Evolutionary conservation across 2,329 filamentous ascomycete species (phyloP).

Genomic region (Cladosporium oxysporum): DNA sequence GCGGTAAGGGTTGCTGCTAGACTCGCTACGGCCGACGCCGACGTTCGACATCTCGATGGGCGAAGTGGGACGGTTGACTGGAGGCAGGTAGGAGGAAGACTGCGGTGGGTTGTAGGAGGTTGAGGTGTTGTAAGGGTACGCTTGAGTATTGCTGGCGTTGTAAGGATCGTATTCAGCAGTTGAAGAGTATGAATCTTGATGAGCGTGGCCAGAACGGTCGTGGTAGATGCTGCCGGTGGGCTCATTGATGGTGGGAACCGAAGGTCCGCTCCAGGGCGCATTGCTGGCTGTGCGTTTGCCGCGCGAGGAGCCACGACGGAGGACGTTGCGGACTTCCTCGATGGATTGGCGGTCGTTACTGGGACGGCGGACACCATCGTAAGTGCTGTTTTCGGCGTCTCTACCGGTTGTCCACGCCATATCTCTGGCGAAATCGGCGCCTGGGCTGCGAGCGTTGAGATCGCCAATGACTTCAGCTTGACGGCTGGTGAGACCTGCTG

Average conservation of each 20-base stretch:
- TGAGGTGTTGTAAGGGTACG: background rate
- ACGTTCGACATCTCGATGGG: conserved; percentile 29
- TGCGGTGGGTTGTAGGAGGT: conserved; percentile 17
- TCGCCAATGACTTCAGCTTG: conserved; percentile 44
- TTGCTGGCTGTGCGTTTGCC: conserved; percentile 44
- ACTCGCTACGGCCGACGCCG: conserved; percentile 21
- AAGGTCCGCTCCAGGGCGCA: conserved; percentile 24
- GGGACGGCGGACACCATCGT: conserved; percentile 35
- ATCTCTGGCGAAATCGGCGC: conserved; percentile 47
- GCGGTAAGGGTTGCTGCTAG: conserved; percentile 29
- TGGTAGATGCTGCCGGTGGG: conserved; percentile 20
- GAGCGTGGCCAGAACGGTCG: conserved; percentile 2
- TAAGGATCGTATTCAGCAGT: background rate
- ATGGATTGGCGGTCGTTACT: conserved; percentile 47
- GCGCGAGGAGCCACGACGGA: conserved; percentile 47
- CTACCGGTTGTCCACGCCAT: conserved; percentile 47
- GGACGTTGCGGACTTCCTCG: conserved; percentile 49
- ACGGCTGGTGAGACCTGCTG: conserved; percentile 30
- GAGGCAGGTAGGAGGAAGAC: conserved; percentile 22
- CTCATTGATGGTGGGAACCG: conserved; percentile 36
- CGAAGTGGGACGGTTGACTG: conserved; percentile 7
- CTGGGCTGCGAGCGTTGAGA: conserved; percentile 47
- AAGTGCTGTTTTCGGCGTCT: conserved; percentile 37
- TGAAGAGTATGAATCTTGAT: conserved; percentile 4
- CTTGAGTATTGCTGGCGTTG: background rate